Conservation (phyloP, 192 early-diverging fungal genomes). For the Gigaspora rosea region DNA sequence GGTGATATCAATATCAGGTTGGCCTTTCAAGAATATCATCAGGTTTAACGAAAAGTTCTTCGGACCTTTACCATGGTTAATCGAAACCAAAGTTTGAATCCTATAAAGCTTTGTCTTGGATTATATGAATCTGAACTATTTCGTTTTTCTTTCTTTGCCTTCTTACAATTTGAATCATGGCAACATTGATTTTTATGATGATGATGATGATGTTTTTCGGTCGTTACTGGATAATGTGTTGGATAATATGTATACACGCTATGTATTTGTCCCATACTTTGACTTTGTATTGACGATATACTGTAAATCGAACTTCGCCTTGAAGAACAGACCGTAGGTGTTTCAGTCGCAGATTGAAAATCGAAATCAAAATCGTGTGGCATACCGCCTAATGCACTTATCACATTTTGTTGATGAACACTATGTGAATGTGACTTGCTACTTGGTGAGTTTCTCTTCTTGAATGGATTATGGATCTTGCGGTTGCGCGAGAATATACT, state of each 20-base stretch:
- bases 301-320: conserved; percentile 27
- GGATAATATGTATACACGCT: neutral
- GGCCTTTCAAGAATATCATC: too few relatives aligned
- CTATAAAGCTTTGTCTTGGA: conserved; percentile 27
- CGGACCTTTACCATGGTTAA: conserved; percentile 31
- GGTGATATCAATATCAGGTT: neutral
- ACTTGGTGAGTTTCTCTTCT: conserved; percentile 1
- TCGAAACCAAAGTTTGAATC: conserved; percentile 27
- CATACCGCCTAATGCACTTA: conserved; percentile 8
- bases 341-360: neutral
- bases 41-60: conserved; percentile 22
- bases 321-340: conserved; percentile 15
- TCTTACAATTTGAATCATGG: conserved; percentile 10
- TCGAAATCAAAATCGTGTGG: conserved; percentile 27
- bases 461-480: conserved; percentile 33
- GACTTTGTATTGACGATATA: neutral
- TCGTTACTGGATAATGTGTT: neutral
- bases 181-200: conserved; percentile 21
- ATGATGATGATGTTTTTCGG: conserved; percentile 9
- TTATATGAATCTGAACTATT: conserved; percentile 12
- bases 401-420: conserved; percentile 9
- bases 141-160: conserved; percentile 1
- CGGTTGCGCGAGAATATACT: conserved; percentile 24
- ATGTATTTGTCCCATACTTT: neutral
- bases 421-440: neutral